Conservation (phyloP, 2,329 filamentous ascomycete species). For the Pseudopyrenochaeta lycopersici region DNA sequence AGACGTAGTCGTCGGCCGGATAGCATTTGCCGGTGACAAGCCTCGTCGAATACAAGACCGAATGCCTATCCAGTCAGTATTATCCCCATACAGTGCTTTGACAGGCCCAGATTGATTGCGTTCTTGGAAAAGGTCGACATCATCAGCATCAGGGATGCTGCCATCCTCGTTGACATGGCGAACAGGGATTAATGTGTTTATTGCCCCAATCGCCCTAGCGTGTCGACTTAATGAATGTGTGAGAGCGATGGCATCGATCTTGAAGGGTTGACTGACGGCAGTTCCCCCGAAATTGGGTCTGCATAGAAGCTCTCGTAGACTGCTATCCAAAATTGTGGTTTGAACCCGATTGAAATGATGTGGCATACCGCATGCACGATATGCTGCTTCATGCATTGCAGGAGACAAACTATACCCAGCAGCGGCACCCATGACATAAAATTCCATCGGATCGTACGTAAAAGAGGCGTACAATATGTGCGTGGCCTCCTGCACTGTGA, state of each 20-base stretch:
- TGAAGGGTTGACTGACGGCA: slow-evolving; percentile 76
- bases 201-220: slow-evolving; percentile 76
- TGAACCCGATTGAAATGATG: slow-evolving; percentile 72
- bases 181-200: slow-evolving; percentile 78
- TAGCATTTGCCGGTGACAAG: slow-evolving; percentile 72
- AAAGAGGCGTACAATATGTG: slow-evolving; percentile 72
- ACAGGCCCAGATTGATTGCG: slow-evolving; percentile 72
- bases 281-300: slow-evolving; percentile 75
- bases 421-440: slow-evolving; percentile 77
- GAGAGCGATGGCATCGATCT: slow-evolving; percentile 72
- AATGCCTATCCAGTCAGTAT: slow-evolving; percentile 84
- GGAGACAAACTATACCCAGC: slow-evolving; percentile 79
- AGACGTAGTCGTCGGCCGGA: slow-evolving; percentile 59
- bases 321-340: slow-evolving; percentile 64
- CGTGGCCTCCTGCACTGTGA: slow-evolving; percentile 71
- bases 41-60: slow-evolving; percentile 75
- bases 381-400: slow-evolving; percentile 78
- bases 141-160: slow-evolving; percentile 64
- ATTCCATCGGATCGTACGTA: slow-evolving; percentile 72
- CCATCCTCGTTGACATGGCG: slow-evolving; percentile 66
- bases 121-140: slow-evolving; percentile 60
- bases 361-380: slow-evolving; percentile 71
- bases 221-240: slow-evolving; percentile 74
- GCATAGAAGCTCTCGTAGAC: slow-evolving; percentile 68
- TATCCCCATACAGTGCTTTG: slow-evolving; percentile 76